Conservation (phyloP, 768 basidiomycete species). For the Phylloporus sp. region DNA sequence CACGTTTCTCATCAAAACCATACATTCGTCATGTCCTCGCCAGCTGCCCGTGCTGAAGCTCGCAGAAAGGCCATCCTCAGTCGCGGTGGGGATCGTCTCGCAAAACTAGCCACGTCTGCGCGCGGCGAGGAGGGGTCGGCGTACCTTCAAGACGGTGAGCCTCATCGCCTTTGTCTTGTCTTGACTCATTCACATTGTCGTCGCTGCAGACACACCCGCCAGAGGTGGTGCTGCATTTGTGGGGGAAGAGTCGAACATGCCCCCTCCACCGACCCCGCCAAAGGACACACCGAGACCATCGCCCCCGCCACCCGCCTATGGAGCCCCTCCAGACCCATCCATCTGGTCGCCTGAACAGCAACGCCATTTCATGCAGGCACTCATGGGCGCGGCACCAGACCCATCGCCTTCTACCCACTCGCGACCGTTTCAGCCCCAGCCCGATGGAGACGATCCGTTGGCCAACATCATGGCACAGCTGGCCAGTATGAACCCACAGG, state of each 20-base stretch:
- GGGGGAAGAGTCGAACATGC: constrained; percentile 34
- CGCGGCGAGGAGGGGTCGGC: constrained; percentile 64
- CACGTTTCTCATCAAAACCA: constrained; percentile 6
- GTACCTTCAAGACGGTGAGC: constrained; percentile 46
- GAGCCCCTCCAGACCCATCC: constrained; percentile 44
- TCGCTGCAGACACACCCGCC: constrained; percentile 10
- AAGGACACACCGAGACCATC: constrained; percentile 25
- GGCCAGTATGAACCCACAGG: constrained; percentile 19
- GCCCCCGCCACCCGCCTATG: constrained; percentile 24
- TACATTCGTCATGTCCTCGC: constrained; percentile 33
- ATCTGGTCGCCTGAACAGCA: constrained; percentile 70
- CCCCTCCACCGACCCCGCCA: constrained; percentile 20
- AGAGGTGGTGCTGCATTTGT: constrained; percentile 30
- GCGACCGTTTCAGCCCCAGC: constrained; percentile 1
- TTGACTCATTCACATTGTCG: not conserved
- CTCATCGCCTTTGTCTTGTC: not conserved
- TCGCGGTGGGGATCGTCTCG: constrained; percentile 69
- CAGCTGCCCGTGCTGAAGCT: constrained; percentile 72
- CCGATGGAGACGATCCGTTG: constrained; percentile 40
- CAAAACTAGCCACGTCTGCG: constrained; percentile 72
- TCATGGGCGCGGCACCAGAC: constrained; percentile 42
- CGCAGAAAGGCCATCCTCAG: constrained; percentile 72
- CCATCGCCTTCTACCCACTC: constrained; percentile 22
- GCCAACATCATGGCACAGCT: constrained; percentile 39
- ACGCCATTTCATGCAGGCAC: constrained; percentile 61